Evolutionary conservation across 768 basidiomycete species (phyloP), one percentile per base, ranked within the genome.

Genomic region (Naganishia onofrii): DNA sequence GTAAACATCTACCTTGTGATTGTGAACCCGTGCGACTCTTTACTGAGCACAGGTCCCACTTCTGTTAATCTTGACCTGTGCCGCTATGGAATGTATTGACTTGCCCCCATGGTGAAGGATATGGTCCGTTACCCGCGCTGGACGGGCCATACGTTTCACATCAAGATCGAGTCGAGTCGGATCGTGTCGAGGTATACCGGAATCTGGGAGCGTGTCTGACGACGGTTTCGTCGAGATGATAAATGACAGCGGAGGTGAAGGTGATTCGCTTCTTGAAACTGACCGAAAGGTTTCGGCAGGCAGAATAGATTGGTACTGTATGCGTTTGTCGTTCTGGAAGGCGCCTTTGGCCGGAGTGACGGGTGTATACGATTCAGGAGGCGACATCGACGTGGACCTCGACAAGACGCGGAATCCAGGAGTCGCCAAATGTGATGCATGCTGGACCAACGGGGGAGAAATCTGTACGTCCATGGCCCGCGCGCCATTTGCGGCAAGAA

Each of bases 401-500:
- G 34, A 52, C 29, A 48, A 10, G 38, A 65, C 42, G 13, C 42
- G n/a, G 63, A 65, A 46, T 15, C 48, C 42, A 3, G 63, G 63
- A 19, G 44, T 28, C 31, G 32, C 12, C 36, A 34, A 19, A 21
- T 38, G 36, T 21, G 60, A 28, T 6, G 15, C 42, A 28, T 44
- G 26, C 23, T 36, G n/a, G 8, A 19, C 21, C 23, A 8, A 51
- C 4, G 72, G 57, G 17, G 64, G 52, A 12, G 74, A 71, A 46
- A 73, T 74, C 70, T 75, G 71, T 8, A 73, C 52, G 38, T 78
- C 74, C 78, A 79, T 80, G 26, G 76, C 53, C n/a, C 69, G 57
- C 9, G 79, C 76, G 15, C 78, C 79, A 65, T 76, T 77, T 15
- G 79, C 73, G 21, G 79, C 73, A 13, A 79, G 73, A 7, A 77